A percentile compares a stretch with the other conserved stretches of the same genome.
Evolutionary conservation across 805 yeast genomes (phyloP).

Genomic region (Allodekkera sacchari): DNA sequence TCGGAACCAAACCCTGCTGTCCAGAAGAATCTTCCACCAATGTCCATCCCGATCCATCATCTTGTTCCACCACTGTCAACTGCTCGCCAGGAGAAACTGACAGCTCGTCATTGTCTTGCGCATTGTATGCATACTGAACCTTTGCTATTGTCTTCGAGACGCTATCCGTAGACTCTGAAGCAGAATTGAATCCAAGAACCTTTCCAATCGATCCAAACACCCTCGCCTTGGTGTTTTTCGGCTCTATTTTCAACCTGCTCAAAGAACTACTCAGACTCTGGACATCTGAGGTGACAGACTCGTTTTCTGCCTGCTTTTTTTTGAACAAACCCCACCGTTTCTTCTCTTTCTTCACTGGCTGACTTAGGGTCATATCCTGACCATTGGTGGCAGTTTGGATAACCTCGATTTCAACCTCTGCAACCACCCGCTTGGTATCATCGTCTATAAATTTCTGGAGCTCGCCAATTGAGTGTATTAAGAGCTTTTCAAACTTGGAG

Average conservation of each 20-base stretch:
- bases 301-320: not conserved
- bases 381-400: slow-evolving; percentile 81
- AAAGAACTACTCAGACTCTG: slow-evolving; percentile 21
- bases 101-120: slow-evolving; percentile 71
- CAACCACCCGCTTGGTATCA: slow-evolving; percentile 64
- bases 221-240: slow-evolving; percentile 16
- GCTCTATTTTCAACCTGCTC: slow-evolving; percentile 16
- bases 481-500: slow-evolving; percentile 38
- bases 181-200: slow-evolving; percentile 5
- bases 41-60: slow-evolving; percentile 95
- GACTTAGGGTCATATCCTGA: slow-evolving; percentile 54
- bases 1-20: slow-evolving; percentile 73
- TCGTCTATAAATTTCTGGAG: slow-evolving; percentile 59
- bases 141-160: slow-evolving; percentile 13
- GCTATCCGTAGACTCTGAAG: slow-evolving; percentile 2
- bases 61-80: slow-evolving; percentile 50
- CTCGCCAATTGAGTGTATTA: slow-evolving; percentile 42
- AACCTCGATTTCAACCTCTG: slow-evolving; percentile 85
- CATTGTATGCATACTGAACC: slow-evolving; percentile 59
- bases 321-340: slow-evolving; percentile 29
- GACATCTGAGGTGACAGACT: slow-evolving; percentile 10
- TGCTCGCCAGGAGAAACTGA: slow-evolving; percentile 52
- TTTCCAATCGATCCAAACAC: slow-evolving; percentile 19
- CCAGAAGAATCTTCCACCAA: slow-evolving; percentile 39
- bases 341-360: slow-evolving; percentile 45